These are phyloP conservation scores for Starmerella stigmatis DNA, from an alignment of 805 yeast species.

Conservation along the genomic window DNA sequence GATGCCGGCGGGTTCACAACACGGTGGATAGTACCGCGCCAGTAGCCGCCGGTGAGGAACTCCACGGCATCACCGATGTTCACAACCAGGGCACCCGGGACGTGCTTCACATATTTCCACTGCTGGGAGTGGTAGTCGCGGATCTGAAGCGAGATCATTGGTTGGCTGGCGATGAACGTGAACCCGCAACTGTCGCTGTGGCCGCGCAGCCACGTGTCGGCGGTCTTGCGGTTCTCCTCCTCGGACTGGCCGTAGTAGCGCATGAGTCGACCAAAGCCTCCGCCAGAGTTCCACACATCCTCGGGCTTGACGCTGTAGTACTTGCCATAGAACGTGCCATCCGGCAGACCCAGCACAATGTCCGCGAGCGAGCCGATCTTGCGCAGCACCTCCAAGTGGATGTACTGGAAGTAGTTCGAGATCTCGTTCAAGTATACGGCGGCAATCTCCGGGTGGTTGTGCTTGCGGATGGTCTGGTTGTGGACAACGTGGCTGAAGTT, in stretches of 20 bases:
- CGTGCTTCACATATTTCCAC: conserved; percentile 34
- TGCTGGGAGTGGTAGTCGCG: conserved; percentile 31
- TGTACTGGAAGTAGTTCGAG: conserved; percentile 32
- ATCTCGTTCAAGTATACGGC: conserved; percentile 34
- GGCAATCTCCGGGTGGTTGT: conserved; percentile 36
- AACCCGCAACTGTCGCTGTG: conserved; percentile 39
- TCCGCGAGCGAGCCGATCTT: conserved; percentile 32
- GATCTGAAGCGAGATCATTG: conserved; percentile 35
- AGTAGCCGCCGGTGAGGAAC: conserved; percentile 38
- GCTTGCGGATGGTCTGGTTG: conserved; percentile 28
- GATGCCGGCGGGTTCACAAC: conserved; percentile 40
- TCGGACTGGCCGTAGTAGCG: conserved; percentile 32
- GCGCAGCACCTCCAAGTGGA: conserved; percentile 35
- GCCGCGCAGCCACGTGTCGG: conserved; percentile 38
- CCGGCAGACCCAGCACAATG: conserved; percentile 39
- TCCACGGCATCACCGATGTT: conserved; percentile 37
- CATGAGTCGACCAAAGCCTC: conserved; percentile 35
- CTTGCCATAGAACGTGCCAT: conserved; percentile 35
- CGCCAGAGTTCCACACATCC: conserved; percentile 33
- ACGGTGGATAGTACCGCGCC: conserved; percentile 39
- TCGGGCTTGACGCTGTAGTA: conserved; percentile 32
- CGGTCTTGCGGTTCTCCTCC: conserved; percentile 30
- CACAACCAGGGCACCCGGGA: conserved; percentile 33
- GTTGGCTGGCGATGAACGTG: conserved; percentile 36
- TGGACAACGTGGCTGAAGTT: conserved; percentile 37